A percentile compares a stretch with the other conserved stretches of the same genome.
phyloP scores from a whole-genome alignment of 805 yeast species.

The Candida lessepsii region DNA sequence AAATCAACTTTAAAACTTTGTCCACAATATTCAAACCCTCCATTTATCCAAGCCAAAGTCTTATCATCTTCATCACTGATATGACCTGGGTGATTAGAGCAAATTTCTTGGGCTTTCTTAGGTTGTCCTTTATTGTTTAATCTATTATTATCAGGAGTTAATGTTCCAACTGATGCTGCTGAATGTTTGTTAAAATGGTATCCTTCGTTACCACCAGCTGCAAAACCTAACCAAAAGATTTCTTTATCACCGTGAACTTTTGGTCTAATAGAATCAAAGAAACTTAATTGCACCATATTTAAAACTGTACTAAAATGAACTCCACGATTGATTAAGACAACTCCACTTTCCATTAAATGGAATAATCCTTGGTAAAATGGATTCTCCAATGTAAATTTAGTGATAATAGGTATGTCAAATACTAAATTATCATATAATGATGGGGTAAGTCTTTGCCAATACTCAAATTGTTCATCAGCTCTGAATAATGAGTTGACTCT shows the following conservation, averaged over 20 bases:
- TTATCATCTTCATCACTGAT: slow-evolving; percentile 30
- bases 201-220: slow-evolving; percentile 23
- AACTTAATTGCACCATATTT: slow-evolving; percentile 25
- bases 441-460: slow-evolving; percentile 23
- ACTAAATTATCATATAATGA: slow-evolving; percentile 22
- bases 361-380: slow-evolving; percentile 34
- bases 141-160: slow-evolving; percentile 25
- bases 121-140: slow-evolving; percentile 14
- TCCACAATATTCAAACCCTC: slow-evolving; percentile 43
- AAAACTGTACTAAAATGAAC: slow-evolving; percentile 21
- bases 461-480: slow-evolving; percentile 17
- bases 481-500: slow-evolving; percentile 21
- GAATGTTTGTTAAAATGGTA: slow-evolving; percentile 21
- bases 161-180: slow-evolving; percentile 27
- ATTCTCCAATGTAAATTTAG: slow-evolving; percentile 27
- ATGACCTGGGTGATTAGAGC: slow-evolving; percentile 44
- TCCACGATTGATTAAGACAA: slow-evolving; percentile 22
- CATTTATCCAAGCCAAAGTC: slow-evolving; percentile 39
- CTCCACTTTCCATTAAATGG: slow-evolving; percentile 33
- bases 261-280: slow-evolving; percentile 18
- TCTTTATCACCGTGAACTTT: slow-evolving; percentile 28
- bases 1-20: slow-evolving; percentile 31
- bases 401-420: slow-evolving; percentile 32
- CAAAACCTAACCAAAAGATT: slow-evolving; percentile 26
- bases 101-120: slow-evolving; percentile 24